Base-by-base conservation (phyloP, 177 flowering plant species). In the Vitis hybrid region DNA sequence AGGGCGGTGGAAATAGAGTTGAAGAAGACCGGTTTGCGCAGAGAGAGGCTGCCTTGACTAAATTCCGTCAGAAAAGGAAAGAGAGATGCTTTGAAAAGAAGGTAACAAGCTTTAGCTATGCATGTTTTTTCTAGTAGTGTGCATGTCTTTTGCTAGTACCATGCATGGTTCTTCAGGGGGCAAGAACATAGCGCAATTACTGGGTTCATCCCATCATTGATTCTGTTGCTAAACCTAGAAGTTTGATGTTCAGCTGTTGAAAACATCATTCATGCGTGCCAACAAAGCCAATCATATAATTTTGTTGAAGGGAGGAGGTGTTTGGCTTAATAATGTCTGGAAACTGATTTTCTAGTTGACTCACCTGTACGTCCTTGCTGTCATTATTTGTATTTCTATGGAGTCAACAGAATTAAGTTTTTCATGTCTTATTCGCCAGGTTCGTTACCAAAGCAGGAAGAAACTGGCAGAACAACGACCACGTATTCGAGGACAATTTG, bases 1-100 rank as follows among this genome's bases (percentile, higher is more conserved):
- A 18, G 19, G 63, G 13, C 48, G 57, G 66, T 62, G 71, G 56
- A 3, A 67, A 64, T 78, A 76, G 70, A 51, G 57, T 18, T 10
- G 80, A 76, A 33, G 77, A 79, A 56, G 72, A 57, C 1, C 70
- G 78, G 39, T 61, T 62, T 49, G 72, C 85, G 5, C 74, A 67
- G 51, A 75, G 85, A 68, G 79, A 69, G 60, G 78, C 81, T 67
- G 85, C 81, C 51, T 67, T 82, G 74, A 73, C 29, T 61, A 79
- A 82, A 60, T 82, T 82, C 59, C 79, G 79, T 21, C 83, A 66
- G 69, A 82, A 82, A 66, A 71, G 83, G n/a, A 82, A 80, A 71
- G 85, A 82, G 50, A 71, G 85, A 74, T 82, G 83, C 61, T 78
- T 80, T 56, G 80, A 76, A 12, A 81, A 75, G 53, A 76, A 61